phyloP scores from a whole-genome alignment of 768 basidiomycete species.

The Termitomyces sp. region DNA sequence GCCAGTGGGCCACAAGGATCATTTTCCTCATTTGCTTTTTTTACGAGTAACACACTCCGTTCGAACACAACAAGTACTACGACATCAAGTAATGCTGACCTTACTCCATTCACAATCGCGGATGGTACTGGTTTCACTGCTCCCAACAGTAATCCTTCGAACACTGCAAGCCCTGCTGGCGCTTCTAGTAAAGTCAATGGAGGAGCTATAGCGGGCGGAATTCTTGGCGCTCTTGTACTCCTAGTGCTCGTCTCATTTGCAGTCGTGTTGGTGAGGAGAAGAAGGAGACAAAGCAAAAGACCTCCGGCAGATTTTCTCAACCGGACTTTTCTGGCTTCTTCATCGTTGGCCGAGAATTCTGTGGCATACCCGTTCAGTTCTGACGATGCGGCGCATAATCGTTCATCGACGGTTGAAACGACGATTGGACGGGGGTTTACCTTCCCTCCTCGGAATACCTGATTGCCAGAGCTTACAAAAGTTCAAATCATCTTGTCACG shows the following conservation, averaged over 20 bases:
- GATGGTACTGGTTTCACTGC: background rate
- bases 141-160: background rate
- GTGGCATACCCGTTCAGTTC: constrained; percentile 1
- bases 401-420: background rate
- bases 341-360: background rate
- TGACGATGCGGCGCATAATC: background rate
- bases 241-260: constrained; percentile 28
- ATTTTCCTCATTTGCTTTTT: background rate
- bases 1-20: background rate
- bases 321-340: constrained; percentile 1
- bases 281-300: constrained; percentile 34
- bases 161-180: constrained; percentile 1
- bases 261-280: constrained; percentile 31
- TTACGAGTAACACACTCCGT: background rate
- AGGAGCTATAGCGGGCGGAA: constrained; percentile 48
- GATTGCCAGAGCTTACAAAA: background rate
- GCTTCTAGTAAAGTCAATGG: constrained; percentile 18
- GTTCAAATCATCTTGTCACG: no score
- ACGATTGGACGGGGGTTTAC: background rate
- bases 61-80: no score
- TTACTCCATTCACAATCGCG: background rate
- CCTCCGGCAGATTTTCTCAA: constrained; percentile 56
- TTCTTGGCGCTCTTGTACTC: constrained; percentile 42
- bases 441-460: background rate
- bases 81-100: background rate